A percentile compares a stretch with the other conserved stretches of the same genome.
phyloP scores from a whole-genome alignment of 2,329 filamentous ascomycete species.

The Gyromitra esculenta region DNA sequence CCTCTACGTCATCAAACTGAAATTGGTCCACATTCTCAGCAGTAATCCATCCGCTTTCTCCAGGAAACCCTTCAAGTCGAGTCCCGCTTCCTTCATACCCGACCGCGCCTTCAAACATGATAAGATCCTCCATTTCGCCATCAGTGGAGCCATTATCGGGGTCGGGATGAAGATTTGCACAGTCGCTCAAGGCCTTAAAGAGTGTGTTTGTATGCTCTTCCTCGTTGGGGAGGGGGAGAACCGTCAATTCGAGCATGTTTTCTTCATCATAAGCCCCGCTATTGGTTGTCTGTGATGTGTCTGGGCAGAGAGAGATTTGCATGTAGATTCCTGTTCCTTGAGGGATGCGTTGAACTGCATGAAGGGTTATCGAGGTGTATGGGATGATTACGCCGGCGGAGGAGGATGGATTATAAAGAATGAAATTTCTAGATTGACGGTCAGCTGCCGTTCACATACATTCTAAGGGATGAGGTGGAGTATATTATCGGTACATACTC shows the following conservation, averaged over 20 bases:
- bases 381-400: conserved; percentile 46
- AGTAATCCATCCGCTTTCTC: conserved; percentile 54
- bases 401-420: conserved; percentile 46
- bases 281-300: conserved; percentile 38
- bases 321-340: conserved; percentile 52
- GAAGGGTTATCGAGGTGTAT: conserved; percentile 52
- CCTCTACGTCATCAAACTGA: conserved; percentile 41
- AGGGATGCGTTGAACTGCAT: conserved; percentile 43
- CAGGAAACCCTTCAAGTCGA: conserved; percentile 51
- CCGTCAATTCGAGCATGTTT: conserved; percentile 50
- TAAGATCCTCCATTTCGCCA: conserved; percentile 40
- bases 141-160: conserved; percentile 33
- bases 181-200: conserved; percentile 52
- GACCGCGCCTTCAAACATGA: conserved; percentile 50
- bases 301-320: conserved; percentile 49
- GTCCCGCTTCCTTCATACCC: conserved; percentile 22
- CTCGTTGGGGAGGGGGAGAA: conserved; percentile 28
- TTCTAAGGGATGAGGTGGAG: neutral
- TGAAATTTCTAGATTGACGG: conserved; percentile 39
- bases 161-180: conserved; percentile 53
- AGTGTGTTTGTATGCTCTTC: conserved; percentile 37
- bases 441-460: conserved; percentile 18
- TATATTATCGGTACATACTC: conserved; percentile 35
- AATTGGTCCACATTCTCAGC: conserved; percentile 55
- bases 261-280: conserved; percentile 51